Evolutionary conservation across 805 yeast species (phyloP).

Genomic region (Candida maltosa): DNA sequence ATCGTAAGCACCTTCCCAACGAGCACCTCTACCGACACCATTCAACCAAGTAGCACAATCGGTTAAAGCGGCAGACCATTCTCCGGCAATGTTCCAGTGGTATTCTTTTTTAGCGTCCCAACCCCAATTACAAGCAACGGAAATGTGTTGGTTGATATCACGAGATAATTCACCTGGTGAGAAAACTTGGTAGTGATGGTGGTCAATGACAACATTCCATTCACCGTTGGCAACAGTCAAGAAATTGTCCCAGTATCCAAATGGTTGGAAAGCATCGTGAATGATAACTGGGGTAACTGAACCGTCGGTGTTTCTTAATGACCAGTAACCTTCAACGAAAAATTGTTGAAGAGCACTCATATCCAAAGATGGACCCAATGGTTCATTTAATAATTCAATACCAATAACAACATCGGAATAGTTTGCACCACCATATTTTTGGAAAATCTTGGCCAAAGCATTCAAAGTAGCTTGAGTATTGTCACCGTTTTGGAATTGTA

Average conservation of each 20-base stretch:
- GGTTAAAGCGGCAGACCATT: constrained; percentile 89
- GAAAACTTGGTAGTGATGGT: constrained; percentile 90
- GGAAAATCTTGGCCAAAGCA: constrained; percentile 52
- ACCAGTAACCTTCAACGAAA: constrained; percentile 60
- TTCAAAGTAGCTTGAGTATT: constrained; percentile 53
- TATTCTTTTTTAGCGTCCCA: constrained; percentile 39
- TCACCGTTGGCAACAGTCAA: constrained; percentile 27
- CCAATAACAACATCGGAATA: constrained; percentile 77
- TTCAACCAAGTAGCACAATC: constrained; percentile 89
- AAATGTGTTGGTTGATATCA: constrained; percentile 59
- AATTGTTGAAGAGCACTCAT: constrained; percentile 56
- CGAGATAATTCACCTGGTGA: constrained; percentile 57
- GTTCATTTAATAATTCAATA: constrained; percentile 85
- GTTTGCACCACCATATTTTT: constrained; percentile 59
- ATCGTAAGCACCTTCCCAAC: constrained; percentile 65
- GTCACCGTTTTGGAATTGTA: constrained; percentile 53
- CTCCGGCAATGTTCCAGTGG: constrained; percentile 81
- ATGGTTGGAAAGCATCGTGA: constrained; percentile 77
- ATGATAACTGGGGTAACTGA: constrained; percentile 57
- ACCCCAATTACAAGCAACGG: constrained; percentile 30
- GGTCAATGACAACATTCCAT: constrained; percentile 77
- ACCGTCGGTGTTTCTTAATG: constrained; percentile 50
- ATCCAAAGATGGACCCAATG: constrained; percentile 70
- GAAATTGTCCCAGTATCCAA: constrained; percentile 61
- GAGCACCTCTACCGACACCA: constrained; percentile 80